Percentiles rank a stretch among this genome's conserved stretches.
Conservation (phyloP, 2,329 filamentous ascomycete genomes). For the Sordariomycetes sp. region DNA sequence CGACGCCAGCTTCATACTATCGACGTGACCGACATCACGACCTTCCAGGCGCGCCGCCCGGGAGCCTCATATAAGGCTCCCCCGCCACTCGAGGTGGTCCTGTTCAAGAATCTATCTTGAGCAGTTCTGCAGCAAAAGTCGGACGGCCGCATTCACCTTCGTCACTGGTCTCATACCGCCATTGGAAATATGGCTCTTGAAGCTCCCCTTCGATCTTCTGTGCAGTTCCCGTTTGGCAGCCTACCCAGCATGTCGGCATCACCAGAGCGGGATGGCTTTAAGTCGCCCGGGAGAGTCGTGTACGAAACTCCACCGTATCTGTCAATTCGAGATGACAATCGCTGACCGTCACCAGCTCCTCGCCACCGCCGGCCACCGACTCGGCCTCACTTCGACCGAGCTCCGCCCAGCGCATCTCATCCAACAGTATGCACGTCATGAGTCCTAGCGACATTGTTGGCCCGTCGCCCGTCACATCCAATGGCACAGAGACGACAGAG, state of each 20-base stretch:
- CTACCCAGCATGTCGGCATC: slow-evolving; percentile 45
- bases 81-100: neutral
- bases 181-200: slow-evolving; percentile 23
- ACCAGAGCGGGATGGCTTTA: slow-evolving; percentile 38
- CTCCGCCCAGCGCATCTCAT: slow-evolving; percentile 37
- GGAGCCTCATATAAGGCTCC: neutral
- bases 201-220: slow-evolving; percentile 52
- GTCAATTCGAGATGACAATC: neutral
- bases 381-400: slow-evolving; percentile 41
- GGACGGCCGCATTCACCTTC: too few relatives aligned
- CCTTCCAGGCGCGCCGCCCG: neutral
- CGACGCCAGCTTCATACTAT: too few relatives aligned
- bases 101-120: neutral
- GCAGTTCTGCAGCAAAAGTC: neutral
- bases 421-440: slow-evolving; percentile 45
- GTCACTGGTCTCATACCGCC: neutral
- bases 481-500: slow-evolving; percentile 73
- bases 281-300: slow-evolving; percentile 41
- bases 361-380: slow-evolving; percentile 26
- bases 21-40: too few relatives aligned
- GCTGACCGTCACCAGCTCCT: slow-evolving; percentile 16
- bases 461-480: slow-evolving; percentile 78
- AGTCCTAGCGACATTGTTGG: slow-evolving; percentile 64
- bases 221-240: slow-evolving; percentile 28
- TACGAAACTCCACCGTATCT: slow-evolving; percentile 18